Base-by-base conservation (phyloP, 2,329 filamentous ascomycete species). In the Coleophoma eucalyptorum region DNA sequence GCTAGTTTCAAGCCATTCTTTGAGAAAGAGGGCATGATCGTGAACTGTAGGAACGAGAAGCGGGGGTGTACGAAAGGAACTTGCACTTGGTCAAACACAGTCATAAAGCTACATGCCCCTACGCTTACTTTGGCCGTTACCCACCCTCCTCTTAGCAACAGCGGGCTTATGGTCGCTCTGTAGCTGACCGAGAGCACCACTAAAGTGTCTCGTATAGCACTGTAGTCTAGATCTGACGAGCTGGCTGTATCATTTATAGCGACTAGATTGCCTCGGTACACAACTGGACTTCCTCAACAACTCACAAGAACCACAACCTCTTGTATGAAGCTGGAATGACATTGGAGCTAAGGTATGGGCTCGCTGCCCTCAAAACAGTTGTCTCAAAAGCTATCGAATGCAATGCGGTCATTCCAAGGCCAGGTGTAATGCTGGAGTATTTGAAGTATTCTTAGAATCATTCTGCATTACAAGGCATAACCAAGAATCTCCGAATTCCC, bases 31-130 rank as follows among this genome's bases (percentile, higher is more conserved):
- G 85, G 89, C 62, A 80, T 89, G 47, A 81, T 89, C 49, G 73
- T 89, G 32, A 85, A 89, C 61, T 82, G 80, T 10, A 81, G 80
- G 0, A 89, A 89, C 59, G 84, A 89, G 65, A 74, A 86, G 62
- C 88, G 81, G 67, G 68, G 75, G 34, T 81, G 79, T 43, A 89
- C 85, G 0, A 80, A 89, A 63, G 84, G 85, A 0, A 89, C 85
- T 0, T 81, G 83, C 0, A 75, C 80, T 44, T 89, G 83, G 85
- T 78, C 79, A 5, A 78, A 83, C 55, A 77, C 77, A 62, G 79
- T 81, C 0, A 76, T 84, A 6, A 65, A 72, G 4, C 72, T 81
- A 3, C 86, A 89, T 58, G 73, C 87, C 3, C 78, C 86, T 0
- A 77, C 80, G 0, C 81, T 85, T 0, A 87, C 84, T 0, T 73